Evolutionary conservation across 2,329 filamentous ascomycete genomes (phyloP), one percentile per base, ranked within the genome.

Genomic region (Pestalotiopsis sp.): DNA sequence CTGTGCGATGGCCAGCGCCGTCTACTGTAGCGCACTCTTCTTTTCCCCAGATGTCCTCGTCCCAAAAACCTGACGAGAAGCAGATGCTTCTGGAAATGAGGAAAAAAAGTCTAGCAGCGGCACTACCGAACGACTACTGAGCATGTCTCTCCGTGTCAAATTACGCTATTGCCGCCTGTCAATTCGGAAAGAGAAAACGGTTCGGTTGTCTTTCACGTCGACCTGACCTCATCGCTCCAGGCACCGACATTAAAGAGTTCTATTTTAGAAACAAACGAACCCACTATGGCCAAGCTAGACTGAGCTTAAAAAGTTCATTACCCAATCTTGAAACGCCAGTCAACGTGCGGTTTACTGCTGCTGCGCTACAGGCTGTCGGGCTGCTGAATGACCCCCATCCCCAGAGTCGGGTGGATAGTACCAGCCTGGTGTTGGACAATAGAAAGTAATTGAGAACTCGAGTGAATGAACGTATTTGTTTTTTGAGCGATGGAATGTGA

Each of bases 201-300:
- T 20, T 52, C 20, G 45, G 14, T 62, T 12, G 17, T 38, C 25
- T 39, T 13, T 9, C 38, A 9, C 17, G 59, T n/a, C 36, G 59
- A 36, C 36, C 59, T 62, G 59, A 39, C 36, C 27, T 39, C 36
- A 39, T 62, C 12, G 31, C 59, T 62, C 59, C 59, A 62, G 59
- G 59, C 59, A 62, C 59, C 59, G 20, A 62, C 25, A 62, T 52
- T 52, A 62, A 17, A 36, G 59, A 36, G 38, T 38, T 62, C 59
- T 62, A 62, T 62, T 62, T 62, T 62, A 62, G 36, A 62, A 62
- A 20, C 57, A 59, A 12, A 62, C 31, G 59, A 62, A 62, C 27
- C 59, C 59, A 62, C 59, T 38, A 39, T 17, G 13, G 11, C 36
- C 59, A 62, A 62, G 59, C 59, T 62, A 39, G 27, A 39, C 31